These are phyloP conservation scores for Dunaliella primolecta DNA, from an alignment of 139 green algal genomes.

Conservation along the genomic window DNA sequence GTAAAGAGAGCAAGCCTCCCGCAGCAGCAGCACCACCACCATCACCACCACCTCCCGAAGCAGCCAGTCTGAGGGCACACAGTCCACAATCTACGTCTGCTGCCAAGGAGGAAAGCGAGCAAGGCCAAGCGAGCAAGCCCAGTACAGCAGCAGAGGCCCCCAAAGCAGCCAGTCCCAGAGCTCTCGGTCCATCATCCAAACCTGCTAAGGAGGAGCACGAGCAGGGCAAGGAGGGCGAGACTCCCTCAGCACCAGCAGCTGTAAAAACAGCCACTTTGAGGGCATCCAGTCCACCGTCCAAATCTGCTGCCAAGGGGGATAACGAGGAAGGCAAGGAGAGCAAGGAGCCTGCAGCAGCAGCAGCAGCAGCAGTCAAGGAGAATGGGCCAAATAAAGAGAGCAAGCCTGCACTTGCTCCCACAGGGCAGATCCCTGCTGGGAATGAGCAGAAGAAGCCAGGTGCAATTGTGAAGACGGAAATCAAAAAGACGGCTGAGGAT, in stretches of 20 bases:
- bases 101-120: background rate
- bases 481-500: background rate
- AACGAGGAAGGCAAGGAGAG: background rate
- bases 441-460: background rate
- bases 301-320: background rate
- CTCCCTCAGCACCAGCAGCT: background rate
- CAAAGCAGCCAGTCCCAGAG: background rate
- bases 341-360: background rate
- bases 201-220: background rate
- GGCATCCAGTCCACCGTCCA: background rate
- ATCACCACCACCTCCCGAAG: too few species aligned
- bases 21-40: background rate
- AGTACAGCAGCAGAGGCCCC: too few species aligned
- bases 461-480: background rate
- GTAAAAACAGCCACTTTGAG: background rate
- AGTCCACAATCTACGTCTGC: background rate
- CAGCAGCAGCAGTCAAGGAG: too few species aligned
- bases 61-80: too few species aligned
- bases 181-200: background rate
- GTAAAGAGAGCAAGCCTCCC: background rate
- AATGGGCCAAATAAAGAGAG: too few species aligned
- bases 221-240: background rate
- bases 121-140: too few species aligned
- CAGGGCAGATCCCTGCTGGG: background rate
- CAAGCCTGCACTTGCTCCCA: background rate